Evolutionary conservation across 1,284 basidiomycete species (phyloP).

Genomic region (Ceratobasidium sp.): DNA sequence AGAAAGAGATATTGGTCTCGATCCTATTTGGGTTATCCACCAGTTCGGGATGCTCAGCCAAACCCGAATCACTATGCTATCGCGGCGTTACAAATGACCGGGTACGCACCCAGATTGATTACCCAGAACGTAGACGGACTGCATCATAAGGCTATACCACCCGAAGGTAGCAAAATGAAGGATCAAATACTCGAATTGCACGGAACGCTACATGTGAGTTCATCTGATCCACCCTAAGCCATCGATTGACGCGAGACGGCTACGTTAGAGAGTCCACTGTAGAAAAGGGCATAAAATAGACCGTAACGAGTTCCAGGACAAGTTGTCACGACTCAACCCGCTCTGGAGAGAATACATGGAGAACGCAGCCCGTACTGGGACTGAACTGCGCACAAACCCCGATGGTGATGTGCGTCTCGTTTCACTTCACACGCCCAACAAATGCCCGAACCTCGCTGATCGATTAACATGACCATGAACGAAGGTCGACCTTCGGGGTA

Average conservation of each 20-base stretch:
- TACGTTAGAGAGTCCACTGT: slow-evolving; percentile 78
- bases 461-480: not conserved
- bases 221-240: slow-evolving; percentile 45
- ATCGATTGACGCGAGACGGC: not conserved
- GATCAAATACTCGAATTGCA: slow-evolving; percentile 84
- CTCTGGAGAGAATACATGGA: slow-evolving; percentile 80
- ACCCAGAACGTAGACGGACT: slow-evolving; percentile 96
- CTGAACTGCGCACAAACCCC: slow-evolving; percentile 84
- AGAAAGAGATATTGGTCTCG: slow-evolving; percentile 88
- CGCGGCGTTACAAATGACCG: slow-evolving; percentile 82
- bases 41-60: slow-evolving; percentile 81
- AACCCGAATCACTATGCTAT: slow-evolving; percentile 91
- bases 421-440: not conserved
- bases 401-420: slow-evolving; percentile 84
- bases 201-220: slow-evolving; percentile 83
- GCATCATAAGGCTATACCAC: slow-evolving; percentile 80
- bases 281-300: slow-evolving; percentile 74
- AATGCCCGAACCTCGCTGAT: not conserved
- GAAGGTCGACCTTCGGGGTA: slow-evolving; percentile 84
- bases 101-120: slow-evolving; percentile 74
- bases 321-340: slow-evolving; percentile 80
- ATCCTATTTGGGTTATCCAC: slow-evolving; percentile 86
- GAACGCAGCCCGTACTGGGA: slow-evolving; percentile 74
- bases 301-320: slow-evolving; percentile 80
- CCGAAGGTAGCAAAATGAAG: slow-evolving; percentile 56